Base-by-base conservation (phyloP, 192 early-diverging fungal species). In the Mortierella antarctica region DNA sequence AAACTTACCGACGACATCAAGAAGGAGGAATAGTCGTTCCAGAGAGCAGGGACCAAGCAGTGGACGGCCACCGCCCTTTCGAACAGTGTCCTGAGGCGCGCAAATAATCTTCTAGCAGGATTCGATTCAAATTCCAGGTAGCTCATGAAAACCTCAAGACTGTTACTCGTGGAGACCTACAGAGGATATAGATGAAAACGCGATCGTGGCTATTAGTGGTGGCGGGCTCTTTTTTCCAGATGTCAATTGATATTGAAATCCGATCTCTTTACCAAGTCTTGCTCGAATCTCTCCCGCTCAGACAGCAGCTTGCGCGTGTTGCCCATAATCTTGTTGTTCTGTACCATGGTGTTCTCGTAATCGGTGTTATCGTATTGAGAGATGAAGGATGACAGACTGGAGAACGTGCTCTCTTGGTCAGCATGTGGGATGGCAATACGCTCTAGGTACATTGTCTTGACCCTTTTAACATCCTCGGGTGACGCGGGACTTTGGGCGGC, bases 21-120 rank as follows among this genome's bases (percentile, higher is more conserved):
- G 56, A 87, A 90, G 10, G 81, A 41, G n/a, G 92, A 67, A 74
- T 92, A 95, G 57, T 87, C 83, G 41, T 90, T 89, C 94, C 94
- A 95, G 6, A 93, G 58, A 0, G 59, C 48, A n/a, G 84, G 71
- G 14, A 90, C 89, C 5, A 89, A 70, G 58, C 88, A 93, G 69
- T 93, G 87, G 3, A 87, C 55, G 1, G 84, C 74, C 49, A 93
- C 58, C 3, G 89, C 90, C n/a, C 92, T 71, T 67, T 95, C 94
- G 55, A 86, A 95, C 53, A 94, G 57, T 5, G 74, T 86, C 51
- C 87, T 77, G 13, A 89, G 74, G 14, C 31, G 48, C 18, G n/a
- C 53, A 53, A 63, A 82, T 40, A 70, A 67, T 40, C 67, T 75
- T 42, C 58, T 49, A 12, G 83, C 40, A 47, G 74, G 59, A 13